Conservation (phyloP, 2,329 filamentous ascomycete genomes). For the Penicillium sp. region DNA sequence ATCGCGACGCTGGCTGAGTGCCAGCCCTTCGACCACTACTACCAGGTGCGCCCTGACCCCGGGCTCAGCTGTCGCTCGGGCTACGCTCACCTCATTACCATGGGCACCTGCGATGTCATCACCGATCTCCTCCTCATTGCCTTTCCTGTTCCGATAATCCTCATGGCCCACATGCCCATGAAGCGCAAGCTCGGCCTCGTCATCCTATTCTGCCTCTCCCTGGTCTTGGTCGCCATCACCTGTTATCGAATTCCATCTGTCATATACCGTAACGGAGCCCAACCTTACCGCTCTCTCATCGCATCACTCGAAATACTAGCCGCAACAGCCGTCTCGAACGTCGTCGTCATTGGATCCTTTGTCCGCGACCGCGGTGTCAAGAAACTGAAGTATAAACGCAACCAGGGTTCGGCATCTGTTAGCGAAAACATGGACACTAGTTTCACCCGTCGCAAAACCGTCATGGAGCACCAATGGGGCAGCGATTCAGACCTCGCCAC, state of each 20-base stretch:
- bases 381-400: slow-evolving; percentile 70
- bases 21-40: slow-evolving; percentile 67
- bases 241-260: slow-evolving; percentile 76
- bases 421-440: slow-evolving; percentile 45
- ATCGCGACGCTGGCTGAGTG: slow-evolving; percentile 82
- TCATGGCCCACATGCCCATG: slow-evolving; percentile 68
- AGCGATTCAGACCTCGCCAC: slow-evolving; percentile 88
- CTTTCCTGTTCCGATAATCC: slow-evolving; percentile 84
- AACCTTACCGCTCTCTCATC: slow-evolving; percentile 82
- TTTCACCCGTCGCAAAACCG: slow-evolving; percentile 47
- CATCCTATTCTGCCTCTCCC: slow-evolving; percentile 76
- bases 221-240: slow-evolving; percentile 73
- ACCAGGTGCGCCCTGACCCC: slow-evolving; percentile 81
- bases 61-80: slow-evolving; percentile 80
- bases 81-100: slow-evolving; percentile 79
- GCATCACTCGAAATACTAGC: slow-evolving; percentile 89
- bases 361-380: slow-evolving; percentile 86
- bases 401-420: slow-evolving; percentile 42
- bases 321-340: slow-evolving; percentile 80
- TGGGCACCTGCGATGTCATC: slow-evolving; percentile 82
- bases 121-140: slow-evolving; percentile 83
- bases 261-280: slow-evolving; percentile 64
- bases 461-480: slow-evolving; percentile 69
- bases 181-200: slow-evolving; percentile 77
- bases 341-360: slow-evolving; percentile 85